Base-by-base conservation (phyloP, 495 filamentous ascomycete genomes). In the Melanomma pulvis-pyrius region DNA sequence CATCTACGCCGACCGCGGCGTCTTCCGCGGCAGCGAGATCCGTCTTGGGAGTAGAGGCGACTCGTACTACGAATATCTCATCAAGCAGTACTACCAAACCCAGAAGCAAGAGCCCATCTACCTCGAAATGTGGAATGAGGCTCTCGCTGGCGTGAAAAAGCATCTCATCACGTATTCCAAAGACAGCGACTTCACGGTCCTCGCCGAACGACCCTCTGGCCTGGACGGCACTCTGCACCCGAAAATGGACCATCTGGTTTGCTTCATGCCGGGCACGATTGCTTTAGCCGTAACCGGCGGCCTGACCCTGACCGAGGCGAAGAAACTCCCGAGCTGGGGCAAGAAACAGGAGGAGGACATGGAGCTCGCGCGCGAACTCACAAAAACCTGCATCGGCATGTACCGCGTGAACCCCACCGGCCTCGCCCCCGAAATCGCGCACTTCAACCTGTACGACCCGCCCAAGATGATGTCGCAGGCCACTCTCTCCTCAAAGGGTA, bases 221-320 rank as follows among this genome's bases (percentile, higher is more conserved):
- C 79, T 99, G 13, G 74, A 83, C 24, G 78, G 81, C 1, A 51
- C 74, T 0, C 72, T 97, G 7, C 84, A 82, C 0, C 90, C 93
- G 21, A 98, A 98, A 78, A 98, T 99, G 96, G 94, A 98, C 73
- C 94, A 99, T 75, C 82, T 98, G 8, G 93, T 93, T 41, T 99
- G 94, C 80, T 99, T 98, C 81, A 90, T 97, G 84, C 93, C 94
- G 0, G 96, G 94, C 32, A 96, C 93, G 15, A 93, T 98, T 69
- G 94, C 93, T 0, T 85, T 98, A 0, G 92, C 86, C 11, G 91
- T 86, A 3, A 99, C 94, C 0, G 90, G 87, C 22, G 94, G 94
- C 1, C 67, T 86, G 44, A 86, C 86, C 0, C 82, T 96, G 32
- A 79, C 84, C 1, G 87, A 92, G 70, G 92, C 93, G 5, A 88